Percentiles rank a stretch among this genome's conserved stretches.
These are phyloP conservation scores for Penicillium salamii DNA, from an alignment of 495 filamentous ascomycete species.

Conservation along the genomic window DNA sequence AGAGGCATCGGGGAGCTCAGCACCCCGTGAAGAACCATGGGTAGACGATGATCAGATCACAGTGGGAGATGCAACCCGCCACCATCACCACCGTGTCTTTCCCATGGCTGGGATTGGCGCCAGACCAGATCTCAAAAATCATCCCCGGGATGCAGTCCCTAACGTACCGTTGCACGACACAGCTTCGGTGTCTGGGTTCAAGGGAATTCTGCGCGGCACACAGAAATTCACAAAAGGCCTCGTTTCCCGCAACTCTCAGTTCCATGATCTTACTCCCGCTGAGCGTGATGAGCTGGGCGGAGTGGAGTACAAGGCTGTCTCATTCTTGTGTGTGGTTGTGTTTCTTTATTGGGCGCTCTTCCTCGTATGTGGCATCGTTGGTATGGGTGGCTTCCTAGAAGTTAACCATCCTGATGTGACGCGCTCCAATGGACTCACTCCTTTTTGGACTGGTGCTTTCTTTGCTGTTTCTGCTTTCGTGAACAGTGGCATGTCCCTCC, in stretches of 20 bases:
- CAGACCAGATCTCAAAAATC: slow-evolving; percentile 39
- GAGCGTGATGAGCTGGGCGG: slow-evolving; percentile 75
- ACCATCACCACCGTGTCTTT: slow-evolving; percentile 42
- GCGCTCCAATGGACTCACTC: slow-evolving; percentile 64
- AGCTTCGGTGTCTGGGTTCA: slow-evolving; percentile 17
- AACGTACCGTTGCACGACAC: slow-evolving; percentile 17
- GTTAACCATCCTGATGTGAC: slow-evolving; percentile 56
- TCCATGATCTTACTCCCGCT: slow-evolving; percentile 61
- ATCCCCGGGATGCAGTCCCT: slow-evolving; percentile 33
- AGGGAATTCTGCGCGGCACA: slow-evolving; percentile 26
- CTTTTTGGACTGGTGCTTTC: slow-evolving; percentile 52
- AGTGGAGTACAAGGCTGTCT: slow-evolving; percentile 75
- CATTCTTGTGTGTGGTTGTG: slow-evolving; percentile 67
- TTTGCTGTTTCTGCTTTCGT: slow-evolving; percentile 71
- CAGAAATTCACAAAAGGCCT: slow-evolving; percentile 45
- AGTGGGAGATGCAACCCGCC: slow-evolving; percentile 20
- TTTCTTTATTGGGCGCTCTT: slow-evolving; percentile 71
- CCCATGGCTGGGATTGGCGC: slow-evolving; percentile 55
- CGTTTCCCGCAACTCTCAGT: slow-evolving; percentile 70
- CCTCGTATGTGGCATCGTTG: slow-evolving; percentile 68
- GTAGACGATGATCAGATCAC: slow-evolving; percentile 34
- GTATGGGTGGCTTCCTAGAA: slow-evolving; percentile 69
- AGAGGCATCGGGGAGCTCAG: not conserved
- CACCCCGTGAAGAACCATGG: slow-evolving; percentile 18
- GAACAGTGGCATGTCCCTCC: slow-evolving; percentile 81